A percentile compares a stretch with the other conserved stretches of the same genome.
These are phyloP conservation scores for Priceomyces castillae DNA, from an alignment of 805 yeast species.

Conservation along the genomic window DNA sequence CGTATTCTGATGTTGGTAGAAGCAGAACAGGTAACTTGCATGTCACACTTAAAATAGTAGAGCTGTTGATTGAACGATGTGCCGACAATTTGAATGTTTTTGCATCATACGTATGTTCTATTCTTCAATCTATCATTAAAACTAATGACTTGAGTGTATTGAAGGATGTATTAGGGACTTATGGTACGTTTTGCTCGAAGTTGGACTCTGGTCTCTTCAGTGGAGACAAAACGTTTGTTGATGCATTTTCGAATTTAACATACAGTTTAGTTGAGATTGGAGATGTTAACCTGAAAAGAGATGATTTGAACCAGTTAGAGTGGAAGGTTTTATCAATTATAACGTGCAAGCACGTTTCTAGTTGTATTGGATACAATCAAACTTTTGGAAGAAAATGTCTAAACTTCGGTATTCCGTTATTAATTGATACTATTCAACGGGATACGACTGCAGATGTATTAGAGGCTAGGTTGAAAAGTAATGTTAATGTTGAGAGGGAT, in stretches of 20 bases:
- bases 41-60: slow-evolving; percentile 72
- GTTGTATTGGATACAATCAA: slow-evolving; percentile 34
- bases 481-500: slow-evolving; percentile 26
- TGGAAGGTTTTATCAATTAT: slow-evolving; percentile 46
- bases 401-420: slow-evolving; percentile 34
- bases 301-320: slow-evolving; percentile 35
- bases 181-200: slow-evolving; percentile 40
- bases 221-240: slow-evolving; percentile 61
- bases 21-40: slow-evolving; percentile 74
- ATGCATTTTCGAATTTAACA: slow-evolving; percentile 39
- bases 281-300: slow-evolving; percentile 5
- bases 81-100: slow-evolving; percentile 80
- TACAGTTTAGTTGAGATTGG: slow-evolving; percentile 18
- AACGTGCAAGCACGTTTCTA: slow-evolving; percentile 38
- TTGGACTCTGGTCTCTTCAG: slow-evolving; percentile 62
- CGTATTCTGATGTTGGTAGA: slow-evolving; percentile 57
- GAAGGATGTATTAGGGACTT: slow-evolving; percentile 50
- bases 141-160: slow-evolving; percentile 62
- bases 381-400: slow-evolving; percentile 28
- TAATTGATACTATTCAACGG: slow-evolving; percentile 32
- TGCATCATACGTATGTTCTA: slow-evolving; percentile 63
- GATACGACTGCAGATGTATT: slow-evolving; percentile 19
- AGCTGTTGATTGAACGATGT: slow-evolving; percentile 71
- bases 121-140: slow-evolving; percentile 50
- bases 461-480: slow-evolving; percentile 21